Base-by-base conservation (phyloP, 768 basidiomycete species). In the Cystobasidium tubakii region DNA sequence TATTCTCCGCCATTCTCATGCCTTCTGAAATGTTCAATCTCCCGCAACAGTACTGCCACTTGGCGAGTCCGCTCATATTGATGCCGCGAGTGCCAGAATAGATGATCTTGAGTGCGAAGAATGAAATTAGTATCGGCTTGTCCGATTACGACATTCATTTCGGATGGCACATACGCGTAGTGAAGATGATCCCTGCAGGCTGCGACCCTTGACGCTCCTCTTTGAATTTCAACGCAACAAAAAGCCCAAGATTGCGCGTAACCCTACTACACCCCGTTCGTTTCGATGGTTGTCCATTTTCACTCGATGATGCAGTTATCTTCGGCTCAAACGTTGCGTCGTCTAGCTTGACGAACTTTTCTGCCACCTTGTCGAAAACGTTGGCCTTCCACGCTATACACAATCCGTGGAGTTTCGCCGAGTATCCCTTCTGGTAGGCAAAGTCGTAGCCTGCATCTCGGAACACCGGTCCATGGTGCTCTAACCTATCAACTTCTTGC, bases 171-270 rank as follows among this genome's bases (percentile, higher is more conserved):
- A 1, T 36, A 71, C 69, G 69, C 9, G 69, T 71, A n/a, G 36
- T 53, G 19, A 73, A 29, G 43, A 73, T 39, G 21, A 73, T 65
- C 12, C 62, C 62, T 9, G 36, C 25, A 9, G 62, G 43, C 36
- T 44, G 25, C 36, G 23, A 65, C 34, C 27, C 13, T 57, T 29
- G 54, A 17, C 46, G 46, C 7, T 50, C 42, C 10, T 75, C 13
- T 25, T 36, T 75, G 17, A 27, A 39, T 63, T 65, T 44, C 1
- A 75, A 29, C 12, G 74, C 74, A 3, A 46, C 73, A 27, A 73
- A 74, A 25, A 75, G 71, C 1, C 72, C 74, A 1, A 75, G 34
- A 31, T 75, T 75, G 31, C 74, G 62, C 31, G 74, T 75, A 10
- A 57, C 46, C 10, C 74, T 73, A 43, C 74, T 75, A 39, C 71